These are phyloP conservation scores for Penicillium sp. DNA, from an alignment of 2,329 filamentous ascomycete species.

Conservation along the genomic window DNA sequence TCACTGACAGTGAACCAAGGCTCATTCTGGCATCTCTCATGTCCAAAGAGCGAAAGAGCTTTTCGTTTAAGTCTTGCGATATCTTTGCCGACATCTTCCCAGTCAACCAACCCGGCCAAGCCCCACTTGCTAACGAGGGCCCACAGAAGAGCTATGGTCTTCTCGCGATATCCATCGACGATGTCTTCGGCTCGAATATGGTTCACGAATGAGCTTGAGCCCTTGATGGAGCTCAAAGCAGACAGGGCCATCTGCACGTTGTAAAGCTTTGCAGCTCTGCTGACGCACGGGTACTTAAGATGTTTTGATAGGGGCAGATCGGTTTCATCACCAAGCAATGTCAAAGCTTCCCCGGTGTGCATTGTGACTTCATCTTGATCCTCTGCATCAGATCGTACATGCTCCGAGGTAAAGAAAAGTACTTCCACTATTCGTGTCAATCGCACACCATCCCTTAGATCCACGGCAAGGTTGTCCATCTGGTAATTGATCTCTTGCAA, in stretches of 20 bases:
- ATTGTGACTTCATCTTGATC: conserved; percentile 51
- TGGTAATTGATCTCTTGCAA: conserved; percentile 63
- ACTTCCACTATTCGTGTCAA: conserved; percentile 65
- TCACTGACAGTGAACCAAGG: conserved; percentile 24
- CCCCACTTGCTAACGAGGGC: conserved; percentile 62
- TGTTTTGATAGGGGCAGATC: conserved; percentile 59
- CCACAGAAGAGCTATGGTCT: conserved; percentile 66
- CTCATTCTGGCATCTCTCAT: conserved; percentile 24
- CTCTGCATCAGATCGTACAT: conserved; percentile 32
- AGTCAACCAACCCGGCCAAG: conserved; percentile 59
- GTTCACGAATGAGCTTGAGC: conserved; percentile 45
- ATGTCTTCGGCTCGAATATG: conserved; percentile 61
- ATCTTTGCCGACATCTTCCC: conserved; percentile 58
- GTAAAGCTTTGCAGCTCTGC: conserved; percentile 60
- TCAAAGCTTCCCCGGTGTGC: conserved; percentile 50
- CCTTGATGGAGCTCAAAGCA: conserved; percentile 52
- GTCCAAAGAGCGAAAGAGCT: conserved; percentile 15
- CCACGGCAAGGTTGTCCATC: conserved; percentile 64
- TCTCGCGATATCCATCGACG: conserved; percentile 67
- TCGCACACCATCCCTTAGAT: conserved; percentile 64
- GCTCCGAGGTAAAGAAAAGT: conserved; percentile 52
- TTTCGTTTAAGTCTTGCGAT: conserved; percentile 48
- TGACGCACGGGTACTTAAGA: conserved; percentile 61
- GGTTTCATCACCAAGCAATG: conserved; percentile 37
- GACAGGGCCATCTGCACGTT: conserved; percentile 64